Base-by-base conservation (phyloP, 768 basidiomycete genomes). In the Kwoniella sp. region DNA sequence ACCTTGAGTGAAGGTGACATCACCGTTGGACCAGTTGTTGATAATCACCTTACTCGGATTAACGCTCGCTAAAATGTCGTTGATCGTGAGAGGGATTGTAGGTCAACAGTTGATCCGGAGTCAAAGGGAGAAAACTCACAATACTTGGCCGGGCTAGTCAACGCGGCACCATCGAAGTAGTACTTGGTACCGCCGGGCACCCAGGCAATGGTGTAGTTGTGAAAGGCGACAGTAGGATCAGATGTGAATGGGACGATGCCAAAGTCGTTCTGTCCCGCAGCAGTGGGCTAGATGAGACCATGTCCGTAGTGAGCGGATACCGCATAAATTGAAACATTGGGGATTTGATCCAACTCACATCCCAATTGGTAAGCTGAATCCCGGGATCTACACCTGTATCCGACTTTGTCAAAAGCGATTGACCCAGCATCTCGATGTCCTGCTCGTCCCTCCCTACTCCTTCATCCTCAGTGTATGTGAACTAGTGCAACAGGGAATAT, bases 151-250 rank as follows among this genome's bases (percentile, higher is more conserved):
- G 68, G 68, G 15, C 58, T 58, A 10, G 47, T 33, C 22, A 70
- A 27, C 0, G 55, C 22, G 4, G 46, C 51, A 22, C 62, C 65
- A 25, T 70, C 65, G 24, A 64, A 60, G 22, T 55, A 55, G 33
- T 67, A 67, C n/a, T 58, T 58, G 5, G 68, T 63, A 9, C 37
- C 26, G 17, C 58, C 36, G 4, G 65, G 63, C n/a, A 57, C 47
- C 68, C 68, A 70, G 15, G 49, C 56, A 22, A 67, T 70, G 2
- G 65, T 64, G 33, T 64, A 70, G 21, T 55, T 67, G 58, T 64
- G 65, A 30, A 29, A 70, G 7, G 9, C 37, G 21, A 57, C 51
- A 13, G 52, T 60, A 8, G 68, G 68, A 27, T 70, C 58, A 17
- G 37, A 17, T 2, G 65, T 53, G 50, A 66, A 70, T 2, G 68